These are phyloP conservation scores for Candida pseudoglaebosa DNA, from an alignment of 805 yeast species.

Conservation along the genomic window DNA sequence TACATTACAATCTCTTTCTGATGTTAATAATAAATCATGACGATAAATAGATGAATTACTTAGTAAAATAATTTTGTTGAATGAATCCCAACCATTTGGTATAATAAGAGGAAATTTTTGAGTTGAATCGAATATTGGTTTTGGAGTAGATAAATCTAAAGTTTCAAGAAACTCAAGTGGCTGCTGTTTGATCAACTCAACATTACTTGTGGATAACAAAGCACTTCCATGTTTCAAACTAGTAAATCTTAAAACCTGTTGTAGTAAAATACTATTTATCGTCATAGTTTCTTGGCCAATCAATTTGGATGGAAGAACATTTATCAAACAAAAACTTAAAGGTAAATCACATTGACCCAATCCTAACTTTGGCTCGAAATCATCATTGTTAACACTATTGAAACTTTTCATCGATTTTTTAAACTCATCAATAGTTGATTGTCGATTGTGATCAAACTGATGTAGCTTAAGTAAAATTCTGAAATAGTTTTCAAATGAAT, in stretches of 20 bases:
- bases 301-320: constrained; percentile 15
- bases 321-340: constrained; percentile 14
- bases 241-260: constrained; percentile 32
- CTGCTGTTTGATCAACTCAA: constrained; percentile 4
- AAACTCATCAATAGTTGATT: background rate
- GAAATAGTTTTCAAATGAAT: constrained; percentile 2
- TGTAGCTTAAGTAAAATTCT: background rate
- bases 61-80: constrained; percentile 43
- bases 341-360: constrained; percentile 24
- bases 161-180: constrained; percentile 7
- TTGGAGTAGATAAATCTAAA: constrained; percentile 10
- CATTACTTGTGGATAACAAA: constrained; percentile 12
- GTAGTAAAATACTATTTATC: constrained; percentile 20
- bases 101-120: constrained; percentile 23
- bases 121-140: constrained; percentile 13
- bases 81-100: constrained; percentile 51
- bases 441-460: background rate
- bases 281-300: constrained; percentile 17
- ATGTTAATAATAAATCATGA: constrained; percentile 5
- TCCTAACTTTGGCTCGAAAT: constrained; percentile 6
- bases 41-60: constrained; percentile 20
- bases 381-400: background rate
- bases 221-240: constrained; percentile 28
- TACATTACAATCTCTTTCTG: constrained; percentile 1
- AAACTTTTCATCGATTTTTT: background rate